Base-by-base conservation (phyloP, 345 rosid species). In the Salix udensis region DNA sequence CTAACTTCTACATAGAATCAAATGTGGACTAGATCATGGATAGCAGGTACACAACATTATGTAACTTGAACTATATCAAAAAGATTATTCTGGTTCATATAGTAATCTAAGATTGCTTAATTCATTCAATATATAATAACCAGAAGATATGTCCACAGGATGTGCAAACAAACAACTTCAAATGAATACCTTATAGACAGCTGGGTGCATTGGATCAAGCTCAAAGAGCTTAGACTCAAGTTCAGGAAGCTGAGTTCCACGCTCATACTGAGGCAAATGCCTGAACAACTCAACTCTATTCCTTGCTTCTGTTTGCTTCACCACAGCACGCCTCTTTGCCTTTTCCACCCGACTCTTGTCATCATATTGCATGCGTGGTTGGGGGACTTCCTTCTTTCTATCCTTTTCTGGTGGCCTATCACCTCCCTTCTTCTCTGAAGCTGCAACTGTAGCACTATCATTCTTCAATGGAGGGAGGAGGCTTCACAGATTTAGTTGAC, bases 181-280 rank as follows among this genome's bases (percentile, higher is more conserved):
- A n/a, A 34, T 31, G 3, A 44, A 46, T 78, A 93, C 99, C 99
- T 91, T 91, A 84, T 91, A 92, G 14, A 96, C 90, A 62, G 96
- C 97, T 72, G 94, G 99, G 83, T 92, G 99, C 92, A 93, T 82
- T 16, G 93, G 94, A 81, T 93, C 94, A 72, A 95, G 92, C 71
- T 91, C 91, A 72, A 93, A 93, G 81, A 91, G 89, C 86, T 91
- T 93, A 3, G 91, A 68, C 90, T 89, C 87, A 0, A 96, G 92
- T 85, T 92, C 97, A 80, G 94, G 90, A 76, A 91, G 98, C 82
- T 88, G 97, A 18, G 94, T 88, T 72, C 96, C 97, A 82, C 85
- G 97, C 76, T 96, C 99, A 77, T 93, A 93, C 78, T 96, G 99
- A 73, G 99, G 98, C 86, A 96, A 87, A 88, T 96, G 99, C 88